Percentiles rank a stretch among this genome's conserved stretches.
Evolutionary conservation across 2,329 filamentous ascomycete genomes (phyloP).

Genomic region (Cladobotryum protrusum): DNA sequence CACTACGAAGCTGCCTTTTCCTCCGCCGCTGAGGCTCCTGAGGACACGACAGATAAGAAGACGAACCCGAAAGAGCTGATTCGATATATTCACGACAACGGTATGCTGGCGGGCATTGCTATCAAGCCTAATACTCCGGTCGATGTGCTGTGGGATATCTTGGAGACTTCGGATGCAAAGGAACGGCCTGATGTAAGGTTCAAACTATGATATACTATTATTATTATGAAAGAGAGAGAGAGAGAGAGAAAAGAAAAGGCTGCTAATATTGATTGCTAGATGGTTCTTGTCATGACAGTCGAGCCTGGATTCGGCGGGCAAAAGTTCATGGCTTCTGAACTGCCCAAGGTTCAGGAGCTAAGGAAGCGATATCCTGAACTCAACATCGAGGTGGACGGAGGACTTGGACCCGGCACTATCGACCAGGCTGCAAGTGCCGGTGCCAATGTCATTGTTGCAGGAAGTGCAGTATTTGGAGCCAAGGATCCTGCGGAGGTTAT

Average conservation of each 20-base stretch:
- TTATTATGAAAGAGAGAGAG: neutral
- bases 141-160: conserved; percentile 84
- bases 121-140: conserved; percentile 91
- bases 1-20: conserved; percentile 96
- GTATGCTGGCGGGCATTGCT: conserved; percentile 86
- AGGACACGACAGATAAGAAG: conserved; percentile 58
- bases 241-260: neutral
- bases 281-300: conserved; percentile 98
- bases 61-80: conserved; percentile 83
- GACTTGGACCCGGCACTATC: conserved; percentile 80
- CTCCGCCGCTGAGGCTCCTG: conserved; percentile 74
- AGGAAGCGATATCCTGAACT: conserved; percentile 80
- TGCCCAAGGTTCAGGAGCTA: conserved; percentile 86
- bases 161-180: conserved; percentile 64
- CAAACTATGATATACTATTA: neutral
- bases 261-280: conserved; percentile 48
- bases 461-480: conserved; percentile 91
- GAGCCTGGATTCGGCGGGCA: conserved; percentile 96
- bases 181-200: conserved; percentile 79
- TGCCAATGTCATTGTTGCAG: conserved; percentile 96
- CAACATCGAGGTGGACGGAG: conserved; percentile 97
- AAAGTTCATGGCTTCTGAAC: conserved; percentile 94
- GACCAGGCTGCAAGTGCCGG: conserved; percentile 91
- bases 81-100: conserved; percentile 80
- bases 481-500: conserved; percentile 85